A percentile compares a stretch with the other conserved stretches of the same genome.
These are phyloP conservation scores for Cryphonectria nitschkei DNA, from an alignment of 2,329 filamentous ascomycete genomes.

Conservation along the genomic window DNA sequence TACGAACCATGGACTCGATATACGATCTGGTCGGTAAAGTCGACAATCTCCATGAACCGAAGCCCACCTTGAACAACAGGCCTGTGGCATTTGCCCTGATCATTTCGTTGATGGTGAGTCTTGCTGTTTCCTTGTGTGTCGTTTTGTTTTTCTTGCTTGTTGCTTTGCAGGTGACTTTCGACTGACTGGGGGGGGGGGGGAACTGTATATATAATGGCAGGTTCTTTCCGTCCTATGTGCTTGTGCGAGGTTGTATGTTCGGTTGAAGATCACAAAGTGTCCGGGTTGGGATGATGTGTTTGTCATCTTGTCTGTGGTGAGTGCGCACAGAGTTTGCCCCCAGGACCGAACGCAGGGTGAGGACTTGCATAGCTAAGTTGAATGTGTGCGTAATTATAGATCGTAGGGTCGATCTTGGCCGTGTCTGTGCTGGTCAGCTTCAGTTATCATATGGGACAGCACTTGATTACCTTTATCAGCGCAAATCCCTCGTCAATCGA, in stretches of 20 bases:
- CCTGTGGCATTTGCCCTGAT: neutral
- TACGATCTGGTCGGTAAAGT: constrained; percentile 29
- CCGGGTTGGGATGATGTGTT: constrained; percentile 29
- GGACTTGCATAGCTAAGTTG: neutral
- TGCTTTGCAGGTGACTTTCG: too few relatives aligned
- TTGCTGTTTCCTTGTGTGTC: too few relatives aligned
- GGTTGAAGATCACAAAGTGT: constrained; percentile 20
- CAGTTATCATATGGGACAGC: constrained; percentile 16
- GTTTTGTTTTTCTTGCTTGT: too few relatives aligned
- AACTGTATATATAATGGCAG: neutral
- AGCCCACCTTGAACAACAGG: neutral
- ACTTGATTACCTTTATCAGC: constrained; percentile 15
- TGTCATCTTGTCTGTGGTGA: constrained; percentile 22
- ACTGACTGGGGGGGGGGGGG: neutral
- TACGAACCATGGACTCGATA: constrained; percentile 1
- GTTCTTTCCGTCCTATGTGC: constrained; percentile 6
- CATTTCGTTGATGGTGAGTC: neutral
- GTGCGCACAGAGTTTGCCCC: neutral
- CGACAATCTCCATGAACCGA: constrained; percentile 31
- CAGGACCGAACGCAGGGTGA: too few relatives aligned
- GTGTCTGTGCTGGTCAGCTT: neutral
- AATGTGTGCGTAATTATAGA: neutral
- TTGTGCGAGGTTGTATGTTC: constrained; percentile 16
- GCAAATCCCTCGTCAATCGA: neutral
- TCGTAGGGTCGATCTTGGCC: neutral